Evolutionary conservation across 1,284 basidiomycete species (phyloP).

Genomic region (Psilocybe mexicana): DNA sequence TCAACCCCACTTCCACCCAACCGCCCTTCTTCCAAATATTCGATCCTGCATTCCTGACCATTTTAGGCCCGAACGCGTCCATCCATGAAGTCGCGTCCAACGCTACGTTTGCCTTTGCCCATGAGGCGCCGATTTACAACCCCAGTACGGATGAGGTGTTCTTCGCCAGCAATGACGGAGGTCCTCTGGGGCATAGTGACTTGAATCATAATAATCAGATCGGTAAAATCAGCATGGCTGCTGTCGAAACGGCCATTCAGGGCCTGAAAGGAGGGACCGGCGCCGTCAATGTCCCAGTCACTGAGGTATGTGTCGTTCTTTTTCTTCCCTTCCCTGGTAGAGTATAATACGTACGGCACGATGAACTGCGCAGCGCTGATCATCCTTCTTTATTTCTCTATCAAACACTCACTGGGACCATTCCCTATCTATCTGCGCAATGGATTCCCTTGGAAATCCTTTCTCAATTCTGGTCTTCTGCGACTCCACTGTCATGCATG

Average conservation of each 20-base stretch:
- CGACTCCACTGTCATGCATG: background rate
- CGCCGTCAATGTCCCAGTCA: conserved; percentile 56
- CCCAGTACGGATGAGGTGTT: conserved; percentile 60
- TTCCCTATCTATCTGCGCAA: background rate
- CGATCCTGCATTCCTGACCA: conserved; percentile 54
- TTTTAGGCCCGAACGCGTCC: conserved; percentile 60
- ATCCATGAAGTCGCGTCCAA: conserved; percentile 60
- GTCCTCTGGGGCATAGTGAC: conserved; percentile 41
- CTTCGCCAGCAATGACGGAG: conserved; percentile 50
- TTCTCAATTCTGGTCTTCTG: background rate
- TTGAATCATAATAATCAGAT: conserved; percentile 47
- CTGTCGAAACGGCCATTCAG: conserved; percentile 40
- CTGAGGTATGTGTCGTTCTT: conserved; percentile 40
- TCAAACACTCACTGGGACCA: background rate
- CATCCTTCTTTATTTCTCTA: background rate
- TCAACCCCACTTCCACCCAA: conserved; percentile 44
- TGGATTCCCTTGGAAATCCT: background rate
- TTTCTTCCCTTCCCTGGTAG: no score
- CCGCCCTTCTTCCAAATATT: conserved; percentile 74
- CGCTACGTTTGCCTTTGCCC: conserved; percentile 65
- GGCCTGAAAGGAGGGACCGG: conserved; percentile 21
- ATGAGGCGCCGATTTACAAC: conserved; percentile 72
- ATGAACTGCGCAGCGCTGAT: background rate
- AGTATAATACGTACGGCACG: no score
- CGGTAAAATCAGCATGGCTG: conserved; percentile 47